Evolutionary conservation across 805 yeast species (phyloP), one percentile per base, ranked within the genome.

Genomic region (Kuraishia hungarica): DNA sequence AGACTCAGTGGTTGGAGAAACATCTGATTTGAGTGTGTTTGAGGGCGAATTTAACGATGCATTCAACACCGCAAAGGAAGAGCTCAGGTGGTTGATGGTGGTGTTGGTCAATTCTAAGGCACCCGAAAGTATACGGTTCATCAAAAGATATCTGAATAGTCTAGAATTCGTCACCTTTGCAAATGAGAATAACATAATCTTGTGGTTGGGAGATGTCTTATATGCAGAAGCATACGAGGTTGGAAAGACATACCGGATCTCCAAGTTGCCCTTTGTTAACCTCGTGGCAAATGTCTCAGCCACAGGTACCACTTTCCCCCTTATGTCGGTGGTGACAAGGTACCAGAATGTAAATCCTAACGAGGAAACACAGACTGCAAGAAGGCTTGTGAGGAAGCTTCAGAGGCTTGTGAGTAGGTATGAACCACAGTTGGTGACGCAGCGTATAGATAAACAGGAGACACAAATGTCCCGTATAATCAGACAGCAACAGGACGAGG

Each of bases 221-320:
- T 82, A 82, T 59, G 76, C 85, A 0, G 93, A 87, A 65, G 80
- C 87, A 2, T 82, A 80, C 72, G 83, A 83, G 56, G 78, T 87
- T 48, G 87, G 89, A 0, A 76, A 76, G 58, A 72, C 78, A 46
- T 73, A 86, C 58, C 75, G 72, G 43, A 77, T 80, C 1, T 73
- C 77, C 26, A 72, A 78, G 46, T 70, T 83, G 23, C 93, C 94
- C 1, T 81, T 75, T 57, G 68, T 81, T 17, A 75, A 72, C 54
- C 71, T 76, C 67, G 78, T 69, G 61, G 86, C 74, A 47, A 87
- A 73, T 70, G 90, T 72, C 54, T 77, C 70, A 62, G 85, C 81
- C 20, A 77, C 80, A 17, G 75, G 73, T 1, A 72, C 77, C 23
- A 72, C 82, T 0, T 58, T 72, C 1, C 79, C 84, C 0, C 72